phyloP scores from a whole-genome alignment of 768 basidiomycete species.

The Pleurotus tuoliensis region DNA sequence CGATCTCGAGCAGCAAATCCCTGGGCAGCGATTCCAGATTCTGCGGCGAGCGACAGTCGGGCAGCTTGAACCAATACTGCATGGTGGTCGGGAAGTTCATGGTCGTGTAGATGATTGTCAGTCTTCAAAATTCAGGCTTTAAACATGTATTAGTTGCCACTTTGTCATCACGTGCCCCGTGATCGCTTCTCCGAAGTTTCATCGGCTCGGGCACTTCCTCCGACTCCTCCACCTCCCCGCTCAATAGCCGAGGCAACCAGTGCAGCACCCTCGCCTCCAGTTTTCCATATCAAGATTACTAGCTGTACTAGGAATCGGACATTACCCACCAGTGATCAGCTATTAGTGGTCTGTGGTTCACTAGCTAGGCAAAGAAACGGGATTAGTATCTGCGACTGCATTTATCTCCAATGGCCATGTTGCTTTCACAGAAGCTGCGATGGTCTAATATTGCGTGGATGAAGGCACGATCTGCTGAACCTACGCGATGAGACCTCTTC shows the following conservation, averaged over 20 bases:
- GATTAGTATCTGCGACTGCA: no score
- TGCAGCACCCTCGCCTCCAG: no score
- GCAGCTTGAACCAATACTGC: background rate
- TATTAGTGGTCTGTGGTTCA: no score
- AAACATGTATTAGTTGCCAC: background rate
- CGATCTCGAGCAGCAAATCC: constrained; percentile 68
- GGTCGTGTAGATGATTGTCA: background rate
- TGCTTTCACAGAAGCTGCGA: no score
- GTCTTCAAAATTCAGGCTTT: background rate
- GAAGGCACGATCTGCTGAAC: no score
- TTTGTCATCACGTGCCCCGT: background rate
- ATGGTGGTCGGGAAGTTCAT: background rate
- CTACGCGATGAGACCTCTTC: no score
- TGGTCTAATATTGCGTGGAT: no score
- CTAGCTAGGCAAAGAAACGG: no score
- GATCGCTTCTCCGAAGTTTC: background rate
- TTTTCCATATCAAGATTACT: no score
- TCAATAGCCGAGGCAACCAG: constrained; percentile 1
- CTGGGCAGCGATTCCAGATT: constrained; percentile 33
- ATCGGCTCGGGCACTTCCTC: background rate
- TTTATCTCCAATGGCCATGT: no score
- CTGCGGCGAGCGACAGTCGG: background rate
- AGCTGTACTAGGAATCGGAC: no score
- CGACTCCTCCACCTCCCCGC: background rate
- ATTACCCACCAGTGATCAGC: no score